Conservation (phyloP, 805 yeast genomes). For the Monosporozyma unispora region DNA sequence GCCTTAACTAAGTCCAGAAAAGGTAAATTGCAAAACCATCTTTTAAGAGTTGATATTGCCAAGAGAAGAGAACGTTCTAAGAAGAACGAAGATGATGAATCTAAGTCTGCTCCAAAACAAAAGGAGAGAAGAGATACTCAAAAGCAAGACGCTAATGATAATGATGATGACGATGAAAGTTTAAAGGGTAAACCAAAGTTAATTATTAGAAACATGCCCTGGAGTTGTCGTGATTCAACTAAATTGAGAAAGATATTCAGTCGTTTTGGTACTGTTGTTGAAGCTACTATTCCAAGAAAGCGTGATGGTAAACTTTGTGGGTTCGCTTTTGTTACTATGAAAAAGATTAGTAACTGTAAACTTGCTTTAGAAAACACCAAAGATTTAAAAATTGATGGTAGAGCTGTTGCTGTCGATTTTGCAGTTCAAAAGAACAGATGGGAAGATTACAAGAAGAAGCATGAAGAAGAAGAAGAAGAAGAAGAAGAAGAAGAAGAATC, state of each 20-base stretch:
- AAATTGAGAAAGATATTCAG: conserved; percentile 60
- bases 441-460: conserved; percentile 47
- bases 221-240: conserved; percentile 81
- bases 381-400: conserved; percentile 75
- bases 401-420: conserved; percentile 89
- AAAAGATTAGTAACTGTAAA: conserved; percentile 65
- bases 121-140: conserved; percentile 3
- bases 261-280: conserved; percentile 78
- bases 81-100: conserved; percentile 10
- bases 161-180: conserved; percentile 32
- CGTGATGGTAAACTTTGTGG: conserved; percentile 87
- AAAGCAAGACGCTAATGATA: conserved; percentile 8
- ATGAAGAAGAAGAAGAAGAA: conserved; percentile 34
- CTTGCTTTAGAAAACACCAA: conserved; percentile 66
- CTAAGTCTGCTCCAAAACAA: conserved; percentile 3
- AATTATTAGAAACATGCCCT: conserved; percentile 86
- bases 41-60: conserved; percentile 77
- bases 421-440: conserved; percentile 85
- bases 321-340: conserved; percentile 90
- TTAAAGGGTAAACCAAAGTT: conserved; percentile 72
- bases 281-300: conserved; percentile 82
- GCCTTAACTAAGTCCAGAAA: conserved; percentile 66
- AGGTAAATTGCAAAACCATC: conserved; percentile 53
- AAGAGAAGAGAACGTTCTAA: conserved; percentile 78
- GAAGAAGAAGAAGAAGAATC: conserved; percentile 35